These are phyloP conservation scores for Metarhizium anisopliae DNA, from an alignment of 2,329 filamentous ascomycete species.

Conservation along the genomic window DNA sequence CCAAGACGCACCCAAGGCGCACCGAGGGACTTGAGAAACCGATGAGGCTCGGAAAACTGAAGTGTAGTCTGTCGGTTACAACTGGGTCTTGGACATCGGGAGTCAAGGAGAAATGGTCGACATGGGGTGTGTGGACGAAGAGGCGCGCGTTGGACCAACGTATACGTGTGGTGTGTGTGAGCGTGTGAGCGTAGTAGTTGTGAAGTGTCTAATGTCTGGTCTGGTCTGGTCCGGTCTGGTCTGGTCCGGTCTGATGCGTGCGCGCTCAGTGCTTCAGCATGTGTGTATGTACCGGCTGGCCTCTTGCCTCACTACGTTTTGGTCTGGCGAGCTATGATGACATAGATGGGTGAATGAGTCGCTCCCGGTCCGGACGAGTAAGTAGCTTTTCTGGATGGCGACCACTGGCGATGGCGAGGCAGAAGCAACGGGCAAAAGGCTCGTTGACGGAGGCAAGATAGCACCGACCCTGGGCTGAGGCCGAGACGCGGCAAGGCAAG, in stretches of 20 bases:
- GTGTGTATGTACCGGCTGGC: background rate
- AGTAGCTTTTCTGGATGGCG: background rate
- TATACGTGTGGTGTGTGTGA: background rate
- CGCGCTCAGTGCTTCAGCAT: background rate
- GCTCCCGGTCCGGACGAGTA: background rate
- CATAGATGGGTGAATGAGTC: background rate
- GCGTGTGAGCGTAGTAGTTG: background rate
- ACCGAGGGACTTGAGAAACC: conserved; percentile 8
- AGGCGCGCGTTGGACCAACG: conserved; percentile 10
- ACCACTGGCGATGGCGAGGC: background rate
- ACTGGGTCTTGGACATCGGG: conserved; percentile 21
- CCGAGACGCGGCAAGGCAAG: conserved; percentile 5
- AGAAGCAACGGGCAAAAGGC: background rate
- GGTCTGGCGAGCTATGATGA: background rate
- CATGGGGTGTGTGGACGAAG: conserved; percentile 18
- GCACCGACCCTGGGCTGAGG: conserved; percentile 5
- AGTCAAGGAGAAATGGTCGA: conserved; percentile 11
- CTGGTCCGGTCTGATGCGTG: no score
- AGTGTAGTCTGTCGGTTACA: conserved; percentile 15
- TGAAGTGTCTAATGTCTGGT: no score
- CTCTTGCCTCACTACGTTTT: background rate
- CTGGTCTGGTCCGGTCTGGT: no score
- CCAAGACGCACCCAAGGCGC: background rate
- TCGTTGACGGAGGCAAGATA: background rate
- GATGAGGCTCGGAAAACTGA: conserved; percentile 20